Evolutionary conservation across 768 basidiomycete genomes (phyloP), one percentile per base, ranked within the genome.

Genomic region (Boletus pseudopeckii): DNA sequence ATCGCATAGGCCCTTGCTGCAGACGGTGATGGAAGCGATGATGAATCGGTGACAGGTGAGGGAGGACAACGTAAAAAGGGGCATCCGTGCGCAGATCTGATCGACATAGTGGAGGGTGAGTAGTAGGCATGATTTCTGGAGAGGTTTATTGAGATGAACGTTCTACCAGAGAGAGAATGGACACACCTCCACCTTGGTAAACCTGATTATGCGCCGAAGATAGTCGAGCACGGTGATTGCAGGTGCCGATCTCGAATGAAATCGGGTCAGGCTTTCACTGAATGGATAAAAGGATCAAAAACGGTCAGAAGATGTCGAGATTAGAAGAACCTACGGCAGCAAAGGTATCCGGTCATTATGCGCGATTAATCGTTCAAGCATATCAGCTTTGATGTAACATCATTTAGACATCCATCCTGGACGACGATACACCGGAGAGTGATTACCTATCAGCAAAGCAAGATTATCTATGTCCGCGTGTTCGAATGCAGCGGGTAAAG

Each of bases 31-130:
- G 62, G 92, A 85, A 42, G 96, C 82, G 74, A 98, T 98, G 67
- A 98, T 80, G 75, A 99, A 98, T 55, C 97, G 92, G 74, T 99
- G 97, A 65, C 93, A 93, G 22, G 96, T 98, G 64, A 98, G 84
- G 36, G 94, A 96, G 36, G 92, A 92, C 59, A 99, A 82, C 45
- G 89, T 96, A 79, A 98, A 99, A 33, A 84, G 78, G 22, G 92
- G 90, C 63, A 84, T 80, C 61, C 91, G 84, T 42, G 85, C 80
- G 72, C 92, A 96, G 65, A 97, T 92, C 75, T 90, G 88, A 74
- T 95, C 93, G 75, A 96, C 91, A 71, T 94, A 93, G 75, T 89
- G 85, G 57, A 94, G 79, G 34, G 84, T 85, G 70, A 92, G 84
- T 60, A 94, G 74, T 47, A 95, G 81, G 61, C 86, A 90, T 38